phyloP scores from a whole-genome alignment of 2,329 filamentous ascomycete species.

The Aspergillus melleus region DNA sequence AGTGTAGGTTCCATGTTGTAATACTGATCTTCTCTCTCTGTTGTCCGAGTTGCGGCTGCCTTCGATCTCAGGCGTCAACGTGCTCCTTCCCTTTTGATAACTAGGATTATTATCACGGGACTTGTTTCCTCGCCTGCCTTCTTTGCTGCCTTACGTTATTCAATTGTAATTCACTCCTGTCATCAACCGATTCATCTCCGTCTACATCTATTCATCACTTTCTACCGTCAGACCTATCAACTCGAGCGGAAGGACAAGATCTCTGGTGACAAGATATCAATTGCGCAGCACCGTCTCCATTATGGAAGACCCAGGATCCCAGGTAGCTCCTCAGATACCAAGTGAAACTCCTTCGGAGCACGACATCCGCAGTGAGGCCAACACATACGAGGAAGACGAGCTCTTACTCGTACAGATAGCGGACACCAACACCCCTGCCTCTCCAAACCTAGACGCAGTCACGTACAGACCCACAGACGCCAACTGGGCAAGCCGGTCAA shows the following conservation, averaged over 20 bases:
- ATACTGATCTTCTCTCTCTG: too few species aligned
- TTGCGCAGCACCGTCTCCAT: not conserved
- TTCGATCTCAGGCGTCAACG: not conserved
- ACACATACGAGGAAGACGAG: constrained; percentile 17
- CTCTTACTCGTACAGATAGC: constrained; percentile 20
- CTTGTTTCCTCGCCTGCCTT: not conserved
- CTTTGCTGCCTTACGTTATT: not conserved
- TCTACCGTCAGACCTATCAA: not conserved
- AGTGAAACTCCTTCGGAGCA: not conserved
- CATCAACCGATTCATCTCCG: too few species aligned
- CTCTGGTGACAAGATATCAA: not conserved
- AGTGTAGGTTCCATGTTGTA: too few species aligned
- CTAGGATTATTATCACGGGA: not conserved
- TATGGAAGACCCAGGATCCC: not conserved
- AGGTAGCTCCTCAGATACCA: not conserved
- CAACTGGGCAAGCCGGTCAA: constrained; percentile 6
- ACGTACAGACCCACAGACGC: constrained; percentile 17
- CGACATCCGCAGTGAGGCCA: not conserved
- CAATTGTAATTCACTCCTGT: too few species aligned
- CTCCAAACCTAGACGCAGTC: constrained; percentile 15
- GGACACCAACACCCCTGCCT: constrained; percentile 13
- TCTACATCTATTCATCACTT: not conserved
- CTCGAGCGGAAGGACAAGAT: too few species aligned
- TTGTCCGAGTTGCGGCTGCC: not conserved
- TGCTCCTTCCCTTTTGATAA: not conserved